Evolutionary conservation across 164 flowering plant species (phyloP), one percentile per base, ranked within the genome.

Genomic region (Amborella trichopoda): DNA sequence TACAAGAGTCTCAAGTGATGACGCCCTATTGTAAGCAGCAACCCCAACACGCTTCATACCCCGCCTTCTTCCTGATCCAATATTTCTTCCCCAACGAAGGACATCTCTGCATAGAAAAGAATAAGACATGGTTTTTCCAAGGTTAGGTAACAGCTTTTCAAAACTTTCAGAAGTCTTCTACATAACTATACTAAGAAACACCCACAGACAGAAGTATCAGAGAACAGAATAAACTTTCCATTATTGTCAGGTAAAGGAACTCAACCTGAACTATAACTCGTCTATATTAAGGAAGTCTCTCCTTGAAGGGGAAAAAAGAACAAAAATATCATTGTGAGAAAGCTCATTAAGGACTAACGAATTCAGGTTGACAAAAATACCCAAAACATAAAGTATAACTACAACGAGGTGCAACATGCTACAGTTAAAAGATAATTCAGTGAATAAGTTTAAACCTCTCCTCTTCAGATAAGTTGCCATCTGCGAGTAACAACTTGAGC

Each of bases 31-130:
- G 58, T 85, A 85, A 56, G 80, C 90, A 33, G 95, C 93, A 23
- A 65, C 74, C 53, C 97, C 94, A 64, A 83, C 95, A 54, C 95
- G 90, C 57, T 68, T 85, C 52, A 59, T 73, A 19, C 93, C 74
- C 50, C 69, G 64, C 45, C 90, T 80, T 68, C 76, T 83, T 17
- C 84, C 62, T 32, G 94, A 75, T 48, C 63, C 57, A 22, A 78
- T 52, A 60, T 89, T 89, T 61, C 73, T 85, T 55, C 97, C 97
- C 95, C 95, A 89, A 20, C 85, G 78, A 50, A 89, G 77, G 42
- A 82, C 57, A 53, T 68, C 69, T 64, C 97, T 89, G 65, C 51
- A 72, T 8, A 39, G 11, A 51, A 52, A 40, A 20, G 23, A 20
- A 43, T 41, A 10, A 34, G 17, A 33, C 25, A 33, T 13, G 6